Base-by-base conservation (phyloP, 2,329 filamentous ascomycete genomes). In the Epichloe baconii region DNA sequence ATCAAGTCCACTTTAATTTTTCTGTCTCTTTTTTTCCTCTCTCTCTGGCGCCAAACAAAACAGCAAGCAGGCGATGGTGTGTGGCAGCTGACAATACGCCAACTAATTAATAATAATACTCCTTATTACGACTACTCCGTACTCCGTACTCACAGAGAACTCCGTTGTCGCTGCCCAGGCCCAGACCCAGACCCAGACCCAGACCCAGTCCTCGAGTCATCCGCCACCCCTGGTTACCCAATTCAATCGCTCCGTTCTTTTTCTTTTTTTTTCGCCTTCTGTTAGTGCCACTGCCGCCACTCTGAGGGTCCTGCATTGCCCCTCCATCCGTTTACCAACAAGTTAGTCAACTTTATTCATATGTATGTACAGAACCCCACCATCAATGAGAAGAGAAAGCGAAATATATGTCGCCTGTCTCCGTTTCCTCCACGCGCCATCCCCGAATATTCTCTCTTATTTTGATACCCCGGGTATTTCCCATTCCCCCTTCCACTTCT, bases 131-230 rank as follows among this genome's bases (percentile, higher is more conserved):
- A 23, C 21, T 23, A 23, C 21, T 23, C 21, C 21, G 4, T 15
- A 21, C 23, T 26, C 23, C 23, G 21, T 26, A 26, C 15, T 37
- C 36, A 23, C 42, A 31, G 14, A 14, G 23, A 8, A 23, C 49
- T 51, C 49, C 49, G 49, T 51, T 51, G 49, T 51, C 49, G 49
- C 37, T 50, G 41, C 14, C 31, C n/a, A n/a, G n/a, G 11, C 38
- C 36, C 14, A n/a, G 12, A 37, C 36, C 35, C 12, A 37, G 35
- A 5, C 35, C 36, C 3, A 37, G 12, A 2, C 31, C 17, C 31
- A 37, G 12, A 0, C 31, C 17, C 31, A 36, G 21, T 10, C n/a
- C n/a, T 45, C 31, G 48, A 49, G 48, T 44, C 48, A 49, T 44
- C 48, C 19, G 43, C 12, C 42, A 11, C 43, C 48, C 36, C 12